Conservation (phyloP, 371 early-diverging fungal genomes). For the Nematocida homosporus region DNA sequence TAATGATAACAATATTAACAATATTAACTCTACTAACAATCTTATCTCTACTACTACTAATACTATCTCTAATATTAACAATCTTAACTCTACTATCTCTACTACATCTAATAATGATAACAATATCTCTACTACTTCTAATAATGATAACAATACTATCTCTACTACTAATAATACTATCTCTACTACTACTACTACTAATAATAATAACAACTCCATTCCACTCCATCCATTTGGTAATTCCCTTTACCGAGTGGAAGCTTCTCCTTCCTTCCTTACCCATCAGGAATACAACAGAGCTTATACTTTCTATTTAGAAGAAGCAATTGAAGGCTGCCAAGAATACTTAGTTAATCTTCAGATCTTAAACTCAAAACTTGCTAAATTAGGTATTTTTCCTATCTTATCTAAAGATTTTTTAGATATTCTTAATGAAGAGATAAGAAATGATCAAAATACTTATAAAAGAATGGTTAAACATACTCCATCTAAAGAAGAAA, state of each 20-base stretch:
- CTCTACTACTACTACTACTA: too few species aligned
- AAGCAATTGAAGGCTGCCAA: conserved; percentile 90
- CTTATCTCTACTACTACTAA: too few species aligned
- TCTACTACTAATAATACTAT: too few species aligned
- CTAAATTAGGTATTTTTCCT: conserved; percentile 34
- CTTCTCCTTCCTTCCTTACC: not conserved
- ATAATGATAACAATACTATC: too few species aligned
- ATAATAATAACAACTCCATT: too few species aligned
- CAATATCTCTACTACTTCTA: too few species aligned
- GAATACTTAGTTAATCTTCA: conserved; percentile 75
- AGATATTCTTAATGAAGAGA: conserved; percentile 54
- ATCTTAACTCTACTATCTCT: too few species aligned
- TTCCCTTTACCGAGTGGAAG: conserved; percentile 15
- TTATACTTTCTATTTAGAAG: conserved; percentile 84
- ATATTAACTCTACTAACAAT: too few species aligned
- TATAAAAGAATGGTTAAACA: conserved; percentile 48
- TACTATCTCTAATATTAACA: too few species aligned
- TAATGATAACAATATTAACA: too few species aligned
- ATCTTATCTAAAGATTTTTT: conserved; percentile 57
- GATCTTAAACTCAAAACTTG: conserved; percentile 34
- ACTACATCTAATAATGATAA: too few species aligned
- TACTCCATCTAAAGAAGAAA: conserved; percentile 54
- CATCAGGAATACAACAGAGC: conserved; percentile 74
- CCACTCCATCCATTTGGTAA: conserved; percentile 38
- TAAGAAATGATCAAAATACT: conserved; percentile 35